Evolutionary conservation across 2,329 filamentous ascomycete species (phyloP).

Genomic region (Aspergillus nomiae): DNA sequence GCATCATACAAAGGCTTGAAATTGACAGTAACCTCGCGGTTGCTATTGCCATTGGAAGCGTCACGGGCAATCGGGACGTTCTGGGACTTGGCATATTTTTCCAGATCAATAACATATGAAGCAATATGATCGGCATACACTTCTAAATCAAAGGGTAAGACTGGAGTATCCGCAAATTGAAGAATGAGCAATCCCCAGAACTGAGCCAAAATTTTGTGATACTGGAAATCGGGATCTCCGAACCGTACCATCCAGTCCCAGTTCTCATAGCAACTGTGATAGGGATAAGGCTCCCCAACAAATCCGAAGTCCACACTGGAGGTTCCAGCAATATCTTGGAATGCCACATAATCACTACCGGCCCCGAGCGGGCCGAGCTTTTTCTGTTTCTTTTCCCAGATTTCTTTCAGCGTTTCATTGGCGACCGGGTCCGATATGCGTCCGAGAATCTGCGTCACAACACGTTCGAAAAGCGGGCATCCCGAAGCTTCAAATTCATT

Average conservation of each 20-base stretch:
- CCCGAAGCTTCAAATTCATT: constrained; percentile 73
- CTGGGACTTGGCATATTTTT: constrained; percentile 64
- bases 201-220: constrained; percentile 78
- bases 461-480: constrained; percentile 75
- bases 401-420: constrained; percentile 71
- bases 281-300: constrained; percentile 65
- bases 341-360: constrained; percentile 82
- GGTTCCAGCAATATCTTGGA: constrained; percentile 87
- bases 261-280: constrained; percentile 85
- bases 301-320: constrained; percentile 88
- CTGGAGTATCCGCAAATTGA: constrained; percentile 77
- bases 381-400: constrained; percentile 68
- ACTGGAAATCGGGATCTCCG: constrained; percentile 79
- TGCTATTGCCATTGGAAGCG: constrained; percentile 2
- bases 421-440: constrained; percentile 71
- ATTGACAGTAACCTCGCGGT: constrained; percentile 45
- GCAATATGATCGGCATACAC: constrained; percentile 69
- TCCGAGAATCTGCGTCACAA: constrained; percentile 72
- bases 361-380: constrained; percentile 70
- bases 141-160: constrained; percentile 79
- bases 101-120: constrained; percentile 67
- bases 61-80: constrained; percentile 39
- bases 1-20: constrained; percentile 65
- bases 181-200: constrained; percentile 80
- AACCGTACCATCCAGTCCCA: constrained; percentile 81